Percentiles rank a stretch among this genome's conserved stretches.
Evolutionary conservation across 139 green algal species (phyloP).

Genomic region (Chlorella vulgaris): DNA sequence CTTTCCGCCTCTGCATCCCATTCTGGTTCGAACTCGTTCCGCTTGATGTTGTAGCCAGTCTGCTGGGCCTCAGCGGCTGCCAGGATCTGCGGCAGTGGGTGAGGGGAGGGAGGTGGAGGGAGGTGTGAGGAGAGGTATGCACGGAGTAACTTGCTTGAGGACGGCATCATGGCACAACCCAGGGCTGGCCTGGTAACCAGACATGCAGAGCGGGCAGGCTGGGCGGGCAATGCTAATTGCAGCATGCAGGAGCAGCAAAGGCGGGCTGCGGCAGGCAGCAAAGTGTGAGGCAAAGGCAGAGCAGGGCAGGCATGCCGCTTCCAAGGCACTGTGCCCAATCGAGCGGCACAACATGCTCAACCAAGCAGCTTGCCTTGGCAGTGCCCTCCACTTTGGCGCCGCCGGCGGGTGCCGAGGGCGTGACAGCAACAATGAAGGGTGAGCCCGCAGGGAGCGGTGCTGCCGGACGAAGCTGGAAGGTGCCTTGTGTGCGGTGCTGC

Average conservation of each 20-base stretch:
- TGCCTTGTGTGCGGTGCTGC: conserved; percentile 5
- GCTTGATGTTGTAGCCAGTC: conserved; percentile 88
- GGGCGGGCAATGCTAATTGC: too few species aligned
- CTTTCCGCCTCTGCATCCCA: conserved; percentile 92
- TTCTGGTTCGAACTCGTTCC: conserved; percentile 94
- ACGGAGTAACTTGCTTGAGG: too few species aligned
- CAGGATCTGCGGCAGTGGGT: neutral
- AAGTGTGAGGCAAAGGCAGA: neutral
- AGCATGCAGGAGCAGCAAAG: too few species aligned
- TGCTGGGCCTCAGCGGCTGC: conserved; percentile 45
- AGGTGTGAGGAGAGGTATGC: too few species aligned
- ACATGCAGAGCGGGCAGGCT: too few species aligned
- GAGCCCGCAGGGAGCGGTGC: neutral
- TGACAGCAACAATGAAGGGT: neutral
- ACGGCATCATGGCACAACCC: too few species aligned
- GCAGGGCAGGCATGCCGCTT: neutral
- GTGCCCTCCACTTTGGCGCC: neutral
- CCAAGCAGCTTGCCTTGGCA: neutral
- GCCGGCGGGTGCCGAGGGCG: neutral
- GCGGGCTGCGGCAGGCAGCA: too few species aligned
- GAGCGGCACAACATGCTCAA: too few species aligned
- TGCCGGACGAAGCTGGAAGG: conserved; percentile 11
- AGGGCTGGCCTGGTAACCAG: too few species aligned
- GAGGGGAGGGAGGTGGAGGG: too few species aligned
- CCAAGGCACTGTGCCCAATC: neutral